These are phyloP conservation scores for Sarocladium brachiariae DNA, from an alignment of 2,329 filamentous ascomycete genomes.

Conservation along the genomic window DNA sequence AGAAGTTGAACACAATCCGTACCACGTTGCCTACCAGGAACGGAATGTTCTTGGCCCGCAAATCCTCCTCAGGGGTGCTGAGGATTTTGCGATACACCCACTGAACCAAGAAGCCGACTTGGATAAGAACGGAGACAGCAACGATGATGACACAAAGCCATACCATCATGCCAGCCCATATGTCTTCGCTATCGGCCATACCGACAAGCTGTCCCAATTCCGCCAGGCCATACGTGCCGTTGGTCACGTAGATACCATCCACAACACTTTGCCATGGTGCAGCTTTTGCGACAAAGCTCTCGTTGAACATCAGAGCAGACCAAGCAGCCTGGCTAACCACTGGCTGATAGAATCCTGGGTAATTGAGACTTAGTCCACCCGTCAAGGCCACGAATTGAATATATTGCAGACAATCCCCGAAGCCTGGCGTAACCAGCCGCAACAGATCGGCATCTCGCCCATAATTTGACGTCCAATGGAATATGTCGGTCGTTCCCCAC, in stretches of 20 bases:
- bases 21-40: constrained; percentile 76
- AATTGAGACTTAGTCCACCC: constrained; percentile 78
- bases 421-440: constrained; percentile 87
- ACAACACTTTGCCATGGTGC: constrained; percentile 59
- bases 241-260: constrained; percentile 82
- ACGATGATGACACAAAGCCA: constrained; percentile 78
- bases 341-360: constrained; percentile 92
- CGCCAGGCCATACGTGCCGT: constrained; percentile 73
- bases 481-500: constrained; percentile 86
- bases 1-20: constrained; percentile 86
- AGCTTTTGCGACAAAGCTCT: constrained; percentile 71
- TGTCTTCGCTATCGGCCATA: constrained; percentile 66
- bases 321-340: constrained; percentile 81
- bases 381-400: constrained; percentile 88
- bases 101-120: constrained; percentile 68
- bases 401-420: constrained; percentile 94
- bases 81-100: constrained; percentile 70
- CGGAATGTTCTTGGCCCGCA: constrained; percentile 84
- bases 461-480: constrained; percentile 97
- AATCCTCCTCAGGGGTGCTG: constrained; percentile 72
- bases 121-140: constrained; percentile 60
- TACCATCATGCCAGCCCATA: constrained; percentile 91
- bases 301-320: constrained; percentile 88
- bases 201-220: constrained; percentile 75
- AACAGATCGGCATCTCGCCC: constrained; percentile 88